Evolutionary conservation across 2,329 filamentous ascomycete species (phyloP).

Genomic region (Hansfordia pulvinata): DNA sequence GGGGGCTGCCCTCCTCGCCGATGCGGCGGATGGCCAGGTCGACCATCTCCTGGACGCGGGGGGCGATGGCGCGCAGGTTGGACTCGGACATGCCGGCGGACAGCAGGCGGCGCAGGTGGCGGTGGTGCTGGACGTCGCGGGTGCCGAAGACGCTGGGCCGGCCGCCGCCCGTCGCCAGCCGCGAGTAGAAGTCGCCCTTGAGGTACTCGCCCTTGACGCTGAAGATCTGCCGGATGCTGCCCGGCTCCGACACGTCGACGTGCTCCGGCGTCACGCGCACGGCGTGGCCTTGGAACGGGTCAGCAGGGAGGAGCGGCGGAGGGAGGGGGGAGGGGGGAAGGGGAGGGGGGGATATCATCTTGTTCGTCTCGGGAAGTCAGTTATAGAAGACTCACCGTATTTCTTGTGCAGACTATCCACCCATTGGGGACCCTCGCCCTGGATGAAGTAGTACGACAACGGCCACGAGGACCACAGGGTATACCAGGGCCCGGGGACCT

Average conservation of each 20-base stretch:
- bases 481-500: not conserved
- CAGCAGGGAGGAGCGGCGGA: not conserved
- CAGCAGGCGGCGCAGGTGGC: conserved; percentile 23
- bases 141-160: conserved; percentile 25
- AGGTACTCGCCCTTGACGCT: conserved; percentile 11
- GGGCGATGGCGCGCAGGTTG: conserved; percentile 15
- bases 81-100: conserved; percentile 22
- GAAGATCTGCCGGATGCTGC: conserved; percentile 9
- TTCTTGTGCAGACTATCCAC: conserved; percentile 12
- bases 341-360: too few relatives aligned
- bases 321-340: not conserved
- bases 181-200: conserved; percentile 9
- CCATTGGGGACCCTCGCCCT: conserved; percentile 3
- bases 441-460: not conserved
- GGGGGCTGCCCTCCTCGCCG: conserved; percentile 21
- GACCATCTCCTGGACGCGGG: conserved; percentile 20
- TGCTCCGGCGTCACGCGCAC: conserved; percentile 14
- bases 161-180: conserved; percentile 6
- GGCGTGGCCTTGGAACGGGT: conserved; percentile 10
- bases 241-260: conserved; percentile 10
- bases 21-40: conserved; percentile 27
- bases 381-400: conserved; percentile 9
- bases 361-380: not conserved
- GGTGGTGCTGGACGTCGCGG: conserved; percentile 20
- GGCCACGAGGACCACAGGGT: not conserved